Percentiles rank a stretch among this genome's conserved stretches.
Conservation (phyloP, 2,329 filamentous ascomycete species). For the Cladobotryum protrusum region DNA sequence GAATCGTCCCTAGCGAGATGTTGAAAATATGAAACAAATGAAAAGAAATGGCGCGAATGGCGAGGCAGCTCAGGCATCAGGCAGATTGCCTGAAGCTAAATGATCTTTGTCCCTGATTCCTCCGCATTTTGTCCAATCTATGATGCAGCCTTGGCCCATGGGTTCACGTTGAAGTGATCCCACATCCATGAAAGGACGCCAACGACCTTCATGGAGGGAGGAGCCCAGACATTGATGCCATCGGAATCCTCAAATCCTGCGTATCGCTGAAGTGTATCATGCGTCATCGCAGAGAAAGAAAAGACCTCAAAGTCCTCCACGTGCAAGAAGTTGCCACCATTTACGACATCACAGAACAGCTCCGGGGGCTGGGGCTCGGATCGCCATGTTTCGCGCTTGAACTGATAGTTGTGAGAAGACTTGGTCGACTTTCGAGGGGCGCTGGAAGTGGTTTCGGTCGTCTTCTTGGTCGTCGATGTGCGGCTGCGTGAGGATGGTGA, state of each 20-base stretch:
- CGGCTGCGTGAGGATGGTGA: neutral
- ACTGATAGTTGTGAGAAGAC: constrained; percentile 5
- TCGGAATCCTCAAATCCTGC: constrained; percentile 8
- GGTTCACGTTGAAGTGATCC: constrained; percentile 6
- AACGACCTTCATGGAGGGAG: constrained; percentile 6
- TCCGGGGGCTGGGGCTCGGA: constrained; percentile 11
- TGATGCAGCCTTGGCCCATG: constrained; percentile 2
- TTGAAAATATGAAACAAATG: neutral
- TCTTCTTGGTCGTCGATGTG: neutral
- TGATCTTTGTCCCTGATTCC: neutral
- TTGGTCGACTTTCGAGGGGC: constrained; percentile 6
- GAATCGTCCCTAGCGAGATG: neutral
- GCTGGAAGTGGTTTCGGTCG: neutral
- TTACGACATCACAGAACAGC: constrained; percentile 8
- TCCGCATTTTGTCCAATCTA: neutral
- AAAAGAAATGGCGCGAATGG: no score
- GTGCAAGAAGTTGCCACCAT: constrained; percentile 9
- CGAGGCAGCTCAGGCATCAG: neutral
- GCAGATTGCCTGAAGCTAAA: neutral
- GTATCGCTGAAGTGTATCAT: constrained; percentile 5
- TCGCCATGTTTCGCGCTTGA: constrained; percentile 8
- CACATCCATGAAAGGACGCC: constrained; percentile 12
- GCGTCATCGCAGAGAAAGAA: constrained; percentile 7
- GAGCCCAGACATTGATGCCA: constrained; percentile 9
- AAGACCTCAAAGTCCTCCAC: constrained; percentile 11